Conservation (phyloP, 257 asterid genomes). For the Gardenia jasminoides region DNA sequence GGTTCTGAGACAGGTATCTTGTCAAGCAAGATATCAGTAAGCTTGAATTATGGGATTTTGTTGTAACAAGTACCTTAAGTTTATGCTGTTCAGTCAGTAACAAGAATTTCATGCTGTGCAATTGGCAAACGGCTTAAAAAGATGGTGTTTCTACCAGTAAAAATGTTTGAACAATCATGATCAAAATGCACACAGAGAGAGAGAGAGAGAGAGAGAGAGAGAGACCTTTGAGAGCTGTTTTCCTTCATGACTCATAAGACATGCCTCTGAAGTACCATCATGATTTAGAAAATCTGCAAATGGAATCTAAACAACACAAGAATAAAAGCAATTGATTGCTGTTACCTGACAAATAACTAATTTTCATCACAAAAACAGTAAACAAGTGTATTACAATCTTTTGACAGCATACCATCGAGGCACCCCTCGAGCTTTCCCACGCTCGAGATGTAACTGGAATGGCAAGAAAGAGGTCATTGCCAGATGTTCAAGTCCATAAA, state of each 20-base stretch:
- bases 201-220: background rate
- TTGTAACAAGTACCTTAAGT: background rate
- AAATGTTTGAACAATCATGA: background rate
- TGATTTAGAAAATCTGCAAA: conserved; percentile 87
- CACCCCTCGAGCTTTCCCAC: conserved; percentile 78
- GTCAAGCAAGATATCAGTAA: background rate
- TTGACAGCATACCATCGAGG: conserved; percentile 48
- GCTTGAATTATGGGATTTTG: background rate
- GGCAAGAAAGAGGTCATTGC: conserved; percentile 10
- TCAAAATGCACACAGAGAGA: background rate
- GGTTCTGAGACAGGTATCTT: background rate
- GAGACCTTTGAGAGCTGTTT: conserved; percentile 53
- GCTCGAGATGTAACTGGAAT: conserved; percentile 77
- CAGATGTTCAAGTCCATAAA: background rate
- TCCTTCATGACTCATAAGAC: conserved; percentile 51
- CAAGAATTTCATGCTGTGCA: background rate
- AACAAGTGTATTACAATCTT: background rate
- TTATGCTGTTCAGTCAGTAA: background rate
- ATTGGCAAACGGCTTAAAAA: background rate
- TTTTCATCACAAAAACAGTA: background rate
- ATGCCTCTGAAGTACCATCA: conserved; percentile 55
- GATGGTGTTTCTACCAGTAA: no score
- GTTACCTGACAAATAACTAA: background rate
- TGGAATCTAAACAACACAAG: conserved; percentile 50
- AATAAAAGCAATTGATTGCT: background rate